Conservation (phyloP, 169 alveolate species). For the Eimeria sp. region DNA sequence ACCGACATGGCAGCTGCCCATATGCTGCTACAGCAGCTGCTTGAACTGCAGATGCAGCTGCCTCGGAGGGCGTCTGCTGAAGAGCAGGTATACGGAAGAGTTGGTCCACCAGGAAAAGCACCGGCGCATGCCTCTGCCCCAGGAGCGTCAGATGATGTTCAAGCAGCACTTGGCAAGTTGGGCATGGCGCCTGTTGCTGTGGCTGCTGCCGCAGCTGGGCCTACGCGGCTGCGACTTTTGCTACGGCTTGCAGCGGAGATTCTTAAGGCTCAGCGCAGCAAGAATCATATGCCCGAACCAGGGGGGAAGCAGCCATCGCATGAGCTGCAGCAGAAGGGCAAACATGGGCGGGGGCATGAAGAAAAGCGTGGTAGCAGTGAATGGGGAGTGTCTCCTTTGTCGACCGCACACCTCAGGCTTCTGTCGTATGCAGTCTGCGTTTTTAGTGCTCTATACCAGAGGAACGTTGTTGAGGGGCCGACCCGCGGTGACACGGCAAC, state of each 20-base stretch:
- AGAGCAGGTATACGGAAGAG: not conserved
- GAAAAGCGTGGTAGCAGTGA: not conserved
- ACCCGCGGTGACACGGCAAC: not conserved
- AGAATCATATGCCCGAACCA: not conserved
- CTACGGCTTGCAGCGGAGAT: slow-evolving; percentile 35
- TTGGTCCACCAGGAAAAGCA: not conserved
- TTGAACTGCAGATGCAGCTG: not conserved
- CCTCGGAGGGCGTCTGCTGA: slow-evolving; percentile 11
- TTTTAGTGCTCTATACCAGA: not conserved
- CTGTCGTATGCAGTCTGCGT: not conserved
- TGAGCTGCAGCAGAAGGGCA: slow-evolving; percentile 16
- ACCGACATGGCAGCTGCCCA: slow-evolving; percentile 56
- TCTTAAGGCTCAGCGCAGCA: not conserved
- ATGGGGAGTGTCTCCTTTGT: not conserved
- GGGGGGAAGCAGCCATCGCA: slow-evolving; percentile 9
- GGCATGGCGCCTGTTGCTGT: slow-evolving; percentile 63
- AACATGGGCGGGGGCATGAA: not conserved
- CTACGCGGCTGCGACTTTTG: slow-evolving; percentile 13
- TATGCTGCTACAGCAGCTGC: slow-evolving; percentile 45
- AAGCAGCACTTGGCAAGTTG: slow-evolving; percentile 13
- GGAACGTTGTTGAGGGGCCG: not conserved
- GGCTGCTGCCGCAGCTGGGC: slow-evolving; percentile 60
- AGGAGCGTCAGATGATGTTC: not conserved
- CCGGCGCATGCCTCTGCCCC: not conserved
- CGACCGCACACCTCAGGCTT: slow-evolving; percentile 28